Evolutionary conservation across 148 eudicot species (phyloP).

Genomic region (Heliosperma pusillum): DNA sequence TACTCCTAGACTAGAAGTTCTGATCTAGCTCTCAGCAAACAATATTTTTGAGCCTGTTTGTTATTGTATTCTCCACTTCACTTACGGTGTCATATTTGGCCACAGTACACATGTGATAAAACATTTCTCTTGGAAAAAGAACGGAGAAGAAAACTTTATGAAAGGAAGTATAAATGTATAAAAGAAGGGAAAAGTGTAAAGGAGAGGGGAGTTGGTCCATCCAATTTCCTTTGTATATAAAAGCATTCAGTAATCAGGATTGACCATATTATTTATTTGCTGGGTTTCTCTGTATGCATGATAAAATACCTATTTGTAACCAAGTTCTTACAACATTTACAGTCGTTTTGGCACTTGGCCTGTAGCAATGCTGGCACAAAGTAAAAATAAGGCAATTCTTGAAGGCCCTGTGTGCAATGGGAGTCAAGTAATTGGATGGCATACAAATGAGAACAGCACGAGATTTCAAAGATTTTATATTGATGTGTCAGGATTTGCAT

Average conservation of each 20-base stretch:
- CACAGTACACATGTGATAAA: background rate
- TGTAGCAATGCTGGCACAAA: constrained; percentile 87
- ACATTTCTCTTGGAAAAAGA: background rate
- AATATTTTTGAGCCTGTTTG: too few species aligned
- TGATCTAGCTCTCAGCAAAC: background rate
- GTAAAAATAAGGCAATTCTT: constrained; percentile 74
- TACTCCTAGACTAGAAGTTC: too few species aligned
- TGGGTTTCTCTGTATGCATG: background rate
- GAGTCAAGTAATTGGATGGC: constrained; percentile 86
- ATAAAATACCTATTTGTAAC: background rate
- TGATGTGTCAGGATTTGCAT: constrained; percentile 98
- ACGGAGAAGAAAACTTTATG: background rate
- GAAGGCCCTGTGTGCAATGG: constrained; percentile 95
- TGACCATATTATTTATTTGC: background rate
- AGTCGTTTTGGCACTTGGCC: constrained; percentile 99
- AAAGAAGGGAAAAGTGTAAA: background rate
- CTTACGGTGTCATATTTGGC: background rate
- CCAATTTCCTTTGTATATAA: too few species aligned
- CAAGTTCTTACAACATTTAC: constrained; percentile 2
- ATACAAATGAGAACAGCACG: constrained; percentile 97
- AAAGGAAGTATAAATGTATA: background rate
- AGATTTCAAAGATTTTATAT: constrained; percentile 89
- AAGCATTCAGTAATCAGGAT: background rate
- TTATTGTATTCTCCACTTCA: background rate
- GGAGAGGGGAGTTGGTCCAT: background rate